Percentiles rank a stretch among this genome's conserved stretches.
phyloP scores from a whole-genome alignment of 345 rosid genomes.

The Heritiera littoralis region DNA sequence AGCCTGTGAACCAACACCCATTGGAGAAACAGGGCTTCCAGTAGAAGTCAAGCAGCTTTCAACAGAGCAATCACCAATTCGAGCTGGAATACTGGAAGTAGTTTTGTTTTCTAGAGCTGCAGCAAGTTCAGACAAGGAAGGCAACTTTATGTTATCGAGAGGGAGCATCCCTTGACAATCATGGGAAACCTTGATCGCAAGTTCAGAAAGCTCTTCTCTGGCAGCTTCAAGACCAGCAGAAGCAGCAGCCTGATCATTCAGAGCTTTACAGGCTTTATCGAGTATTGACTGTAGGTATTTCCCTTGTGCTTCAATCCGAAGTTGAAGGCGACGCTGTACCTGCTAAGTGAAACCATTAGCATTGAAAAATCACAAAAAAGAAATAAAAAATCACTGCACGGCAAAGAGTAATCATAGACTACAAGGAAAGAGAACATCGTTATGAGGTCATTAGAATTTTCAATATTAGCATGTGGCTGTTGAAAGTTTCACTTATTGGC shows the following conservation, averaged over 20 bases:
- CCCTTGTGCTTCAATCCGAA: slow-evolving; percentile 87
- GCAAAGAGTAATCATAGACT: not conserved
- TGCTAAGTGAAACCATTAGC: slow-evolving; percentile 35
- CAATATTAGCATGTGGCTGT: not conserved
- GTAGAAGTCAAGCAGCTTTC: slow-evolving; percentile 77
- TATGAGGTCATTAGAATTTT: not conserved
- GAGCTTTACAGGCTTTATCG: slow-evolving; percentile 89
- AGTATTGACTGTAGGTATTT: slow-evolving; percentile 84
- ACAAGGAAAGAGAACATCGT: not conserved
- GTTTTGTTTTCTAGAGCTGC: slow-evolving; percentile 55
- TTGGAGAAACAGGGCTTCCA: slow-evolving; percentile 61
- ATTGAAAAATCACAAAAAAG: not conserved
- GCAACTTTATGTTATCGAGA: slow-evolving; percentile 47
- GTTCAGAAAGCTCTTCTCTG: slow-evolving; percentile 82
- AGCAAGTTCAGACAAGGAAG: slow-evolving; percentile 63
- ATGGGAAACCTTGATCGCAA: slow-evolving; percentile 69
- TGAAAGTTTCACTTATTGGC: not conserved
- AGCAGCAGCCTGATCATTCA: slow-evolving; percentile 68
- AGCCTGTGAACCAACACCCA: slow-evolving; percentile 42
- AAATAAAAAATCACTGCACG: not conserved
- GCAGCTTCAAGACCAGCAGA: slow-evolving; percentile 76
- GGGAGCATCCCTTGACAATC: slow-evolving; percentile 58
- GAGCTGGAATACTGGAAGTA: slow-evolving; percentile 40
- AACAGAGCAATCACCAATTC: slow-evolving; percentile 58
- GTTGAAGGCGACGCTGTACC: slow-evolving; percentile 87